Evolutionary conservation across 2,329 filamentous ascomycete genomes (phyloP).

Genomic region (Lecanicillium sp.): DNA sequence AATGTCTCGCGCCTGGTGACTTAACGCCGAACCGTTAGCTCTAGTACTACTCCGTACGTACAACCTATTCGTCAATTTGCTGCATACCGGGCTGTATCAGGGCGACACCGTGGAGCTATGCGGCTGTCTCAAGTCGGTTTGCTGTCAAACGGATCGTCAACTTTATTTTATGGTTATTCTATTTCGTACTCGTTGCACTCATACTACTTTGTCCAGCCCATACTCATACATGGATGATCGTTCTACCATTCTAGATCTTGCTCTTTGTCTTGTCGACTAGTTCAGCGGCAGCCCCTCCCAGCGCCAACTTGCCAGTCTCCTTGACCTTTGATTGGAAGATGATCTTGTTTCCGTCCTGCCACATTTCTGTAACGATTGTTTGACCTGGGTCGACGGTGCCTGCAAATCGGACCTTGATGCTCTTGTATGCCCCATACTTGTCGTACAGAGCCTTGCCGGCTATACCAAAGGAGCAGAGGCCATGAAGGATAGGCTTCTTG

Average conservation of each 20-base stretch:
- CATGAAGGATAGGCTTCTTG: conserved; percentile 88
- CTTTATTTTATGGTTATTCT: too few species aligned
- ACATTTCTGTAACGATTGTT: conserved; percentile 88
- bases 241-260: conserved; percentile 15
- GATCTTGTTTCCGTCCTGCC: conserved; percentile 73
- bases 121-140: too few species aligned
- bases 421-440: conserved; percentile 67
- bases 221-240: too few species aligned
- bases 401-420: conserved; percentile 87
- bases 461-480: conserved; percentile 88
- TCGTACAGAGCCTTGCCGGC: conserved; percentile 84
- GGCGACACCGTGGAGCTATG: too few species aligned
- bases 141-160: too few species aligned
- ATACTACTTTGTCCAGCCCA: too few species aligned
- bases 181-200: too few species aligned
- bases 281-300: conserved; percentile 73
- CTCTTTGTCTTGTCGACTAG: conserved; percentile 36
- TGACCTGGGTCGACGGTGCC: conserved; percentile 79
- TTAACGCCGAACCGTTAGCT: too few species aligned
- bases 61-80: too few species aligned
- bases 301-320: conserved; percentile 85
- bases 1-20: too few species aligned
- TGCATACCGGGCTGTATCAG: too few species aligned
- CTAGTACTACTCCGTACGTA: too few species aligned
- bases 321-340: conserved; percentile 84